Evolutionary conservation across 371 early-diverging fungal species (phyloP).

Genomic region (Phascolomyces articulosus): DNA sequence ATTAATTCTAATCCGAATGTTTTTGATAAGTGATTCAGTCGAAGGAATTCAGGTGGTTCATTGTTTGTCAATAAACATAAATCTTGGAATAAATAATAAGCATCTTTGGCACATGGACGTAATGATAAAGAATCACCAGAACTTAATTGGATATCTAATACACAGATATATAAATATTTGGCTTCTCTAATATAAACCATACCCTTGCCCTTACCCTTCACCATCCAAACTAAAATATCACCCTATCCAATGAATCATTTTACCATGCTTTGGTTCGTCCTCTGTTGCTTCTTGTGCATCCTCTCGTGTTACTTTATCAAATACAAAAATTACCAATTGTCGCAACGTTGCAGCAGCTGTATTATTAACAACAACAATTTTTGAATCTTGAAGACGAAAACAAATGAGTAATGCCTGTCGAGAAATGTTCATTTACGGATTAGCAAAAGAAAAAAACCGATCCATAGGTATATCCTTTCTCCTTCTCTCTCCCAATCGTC

Average conservation of each 20-base stretch:
- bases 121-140: slow-evolving; percentile 41
- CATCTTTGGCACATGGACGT: slow-evolving; percentile 78
- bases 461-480: background rate
- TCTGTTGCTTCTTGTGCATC: slow-evolving; percentile 43
- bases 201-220: no score
- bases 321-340: slow-evolving; percentile 91
- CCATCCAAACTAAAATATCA: no score
- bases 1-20: slow-evolving; percentile 92
- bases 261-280: slow-evolving; percentile 44
- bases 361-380: slow-evolving; percentile 86
- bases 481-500: background rate
- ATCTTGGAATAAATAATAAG: slow-evolving; percentile 86
- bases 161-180: no score
- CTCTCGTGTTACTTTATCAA: slow-evolving; percentile 87
- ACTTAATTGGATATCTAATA: slow-evolving; percentile 28
- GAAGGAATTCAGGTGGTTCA: slow-evolving; percentile 72
- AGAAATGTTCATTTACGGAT: no score
- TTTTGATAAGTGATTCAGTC: slow-evolving; percentile 65
- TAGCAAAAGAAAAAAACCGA: no score
- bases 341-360: slow-evolving; percentile 95
- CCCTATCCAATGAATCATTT: background rate
- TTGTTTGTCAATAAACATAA: slow-evolving; percentile 74
- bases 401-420: slow-evolving; percentile 83
- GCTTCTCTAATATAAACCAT: no score
- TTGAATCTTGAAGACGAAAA: slow-evolving; percentile 85